Base-by-base conservation (phyloP, 176 grass and related monocot species). In the Rhynchospora tenuis region DNA sequence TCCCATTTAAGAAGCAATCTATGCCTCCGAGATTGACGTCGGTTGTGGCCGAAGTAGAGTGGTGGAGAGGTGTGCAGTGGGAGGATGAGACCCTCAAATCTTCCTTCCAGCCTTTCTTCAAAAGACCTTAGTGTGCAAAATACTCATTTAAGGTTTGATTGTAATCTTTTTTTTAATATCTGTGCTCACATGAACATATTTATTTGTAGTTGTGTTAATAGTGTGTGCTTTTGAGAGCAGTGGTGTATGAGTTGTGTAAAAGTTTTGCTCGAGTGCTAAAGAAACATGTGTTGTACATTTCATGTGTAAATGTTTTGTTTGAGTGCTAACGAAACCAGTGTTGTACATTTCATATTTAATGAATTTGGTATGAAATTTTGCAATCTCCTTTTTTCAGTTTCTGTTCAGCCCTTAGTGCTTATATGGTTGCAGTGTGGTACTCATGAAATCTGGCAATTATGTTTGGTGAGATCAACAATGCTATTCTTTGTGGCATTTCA, bases 21-120 rank as follows among this genome's bases (percentile, higher is more conserved):
- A 29, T 54, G 48, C 48, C 48, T 17, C 73, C 73, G 7, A 76
- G 55, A 54, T 76, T 76, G 46, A 27, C 23, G 50, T 76, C 73
- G 13, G 29, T 76, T 17, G 73, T 76, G 48, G 48, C 73, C 48
- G 73, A 76, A 29, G 48, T 48, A 14, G 73, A 76, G 48, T 76
- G 73, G 73, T 76, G 73, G 73, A 55, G 73, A 76, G 73, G 13
- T 31, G 73, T 76, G 16, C 47, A 55, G 23, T 76, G 73, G 73
- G 73, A 76, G 24, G 48, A 76, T 19, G 73, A 52, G 23, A 52
- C 14, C 73, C 14, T 76, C 13, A 55, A 76, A 48, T 76, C 73
- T 55, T 76, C 48, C 48, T 31, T 76, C 45, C 73, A 76, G 48
- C 73, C 48, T 31, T 76, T 76, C 23, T 76, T 56, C 73, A 76